Evolutionary conservation across 257 asterid genomes (phyloP), one percentile per base, ranked within the genome.

Genomic region (Echites panduratus): DNA sequence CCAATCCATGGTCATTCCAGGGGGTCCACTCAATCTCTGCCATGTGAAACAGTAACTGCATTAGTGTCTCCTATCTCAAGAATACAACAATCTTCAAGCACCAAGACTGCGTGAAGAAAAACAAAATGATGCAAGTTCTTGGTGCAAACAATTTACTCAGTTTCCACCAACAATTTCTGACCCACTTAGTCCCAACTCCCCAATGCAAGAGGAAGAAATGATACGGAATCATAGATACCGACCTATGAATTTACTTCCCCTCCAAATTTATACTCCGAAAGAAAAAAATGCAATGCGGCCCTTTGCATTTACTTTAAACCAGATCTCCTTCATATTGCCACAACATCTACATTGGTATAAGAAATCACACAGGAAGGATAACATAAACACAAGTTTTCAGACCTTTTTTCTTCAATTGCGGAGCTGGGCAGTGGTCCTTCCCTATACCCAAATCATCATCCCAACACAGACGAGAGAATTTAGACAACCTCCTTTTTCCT

Each of bases 1-100:
- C 99, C 99, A 95, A 81, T 90, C 97, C 99, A 95, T 95, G 22
- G 93, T 79, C 99, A 91, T 95, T 75, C 98, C 98, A 79, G 88
- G 89, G 74, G 92, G 95, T 66, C 92, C 94, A 73, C 85, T 79
- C 79, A 91, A 68, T 85, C 98, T 87, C 99, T 95, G 97, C 54
- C 61, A 57, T 17, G 47, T 41, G 48, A 69, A 83, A 50, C 61
- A 70, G 10, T 19, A 14, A 5, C 62, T 70, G 57, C 12, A 56
- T 47, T 44, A 70, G 38, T 16, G 38, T 43, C 70, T 2, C 11
- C 45, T 75, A 43, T 44, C 19, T 20, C 0, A 50, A 61, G 63
- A 26, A 57, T 26, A 7, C n/a, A 35, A 62, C 5, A 48, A 32
- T 62, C 35, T 29, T 38, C 67, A 62, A 62, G 45, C 67, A 32